Base-by-base conservation (phyloP, 495 filamentous ascomycete species). In the Pseudomonodictys pantanalensis region DNA sequence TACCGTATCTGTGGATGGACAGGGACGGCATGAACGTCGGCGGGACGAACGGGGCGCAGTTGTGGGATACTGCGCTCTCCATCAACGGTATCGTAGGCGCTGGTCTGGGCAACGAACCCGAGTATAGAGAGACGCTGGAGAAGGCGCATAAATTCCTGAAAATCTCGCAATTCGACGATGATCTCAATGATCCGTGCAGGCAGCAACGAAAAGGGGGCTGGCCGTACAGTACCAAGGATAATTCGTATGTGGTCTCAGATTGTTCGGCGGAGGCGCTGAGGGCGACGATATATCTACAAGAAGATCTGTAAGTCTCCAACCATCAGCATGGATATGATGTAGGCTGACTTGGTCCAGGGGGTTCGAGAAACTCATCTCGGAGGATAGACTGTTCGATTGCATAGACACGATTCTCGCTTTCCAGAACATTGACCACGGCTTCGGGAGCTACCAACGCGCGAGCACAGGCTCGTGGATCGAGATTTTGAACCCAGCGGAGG, bases 231-330 rank as follows among this genome's bases (percentile, higher is more conserved):
- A 97, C 86, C 59, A 88, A 83, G 68, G 82, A 83, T 17, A 93
- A 97, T 65, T 92, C 92, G 11, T 97, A 97, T 68, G 91, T 89
- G 1, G 92, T 97, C 33, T 92, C 87, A 60, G 92, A 97, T 69
- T 96, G 91, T 65, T 88, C 93, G 1, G 84, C 91, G 0, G 92
- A 97, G 75, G 93, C 84, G 1, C 71, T 97, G n/a, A 93, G 95
- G 62, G 83, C 91, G 0, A 85, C 92, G 12, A 81, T 97, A 32
- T 80, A 95, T 64, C 81, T 96, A 1, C 92, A 97, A 71, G 80
- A 83, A 41, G 38, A 41, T 12, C 38, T 41, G 38, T 41, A 41
- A 41, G 38, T 41, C 12, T 41, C 4, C 15, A 41, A 15, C 12
- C 15, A 3, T 15, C n/a, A n/a, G n/a, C n/a, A n/a, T n/a, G 38